Percentiles rank a stretch among this genome's conserved stretches.
These are phyloP conservation scores for Pseudoscleropodium purum DNA, from an alignment of 225 moss, liverwort and hornwort genomes.

Conservation along the genomic window DNA sequence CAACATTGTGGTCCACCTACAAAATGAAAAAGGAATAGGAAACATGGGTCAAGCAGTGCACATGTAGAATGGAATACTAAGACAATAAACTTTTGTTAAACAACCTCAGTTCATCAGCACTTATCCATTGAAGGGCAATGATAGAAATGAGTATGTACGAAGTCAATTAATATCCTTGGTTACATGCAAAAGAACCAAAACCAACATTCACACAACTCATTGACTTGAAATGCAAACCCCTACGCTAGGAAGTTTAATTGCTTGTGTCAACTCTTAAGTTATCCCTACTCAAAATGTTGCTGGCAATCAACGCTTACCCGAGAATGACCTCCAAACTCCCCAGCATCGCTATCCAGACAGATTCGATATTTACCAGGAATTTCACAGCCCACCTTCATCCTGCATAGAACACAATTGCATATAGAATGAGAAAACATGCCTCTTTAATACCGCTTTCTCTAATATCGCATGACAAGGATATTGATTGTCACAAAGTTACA, in stretches of 20 bases:
- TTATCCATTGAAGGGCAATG: background rate
- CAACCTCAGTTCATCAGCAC: background rate
- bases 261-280: background rate
- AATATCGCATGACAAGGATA: background rate
- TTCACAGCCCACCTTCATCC: conserved; percentile 93
- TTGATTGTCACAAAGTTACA: background rate
- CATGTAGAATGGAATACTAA: background rate
- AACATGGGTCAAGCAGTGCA: background rate
- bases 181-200: background rate
- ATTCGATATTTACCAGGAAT: conserved; percentile 82
- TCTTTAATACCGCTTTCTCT: background rate
- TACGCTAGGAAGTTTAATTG: background rate
- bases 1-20: conserved; percentile 72
- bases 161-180: background rate
- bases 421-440: background rate
- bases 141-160: background rate
- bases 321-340: conserved; percentile 67
- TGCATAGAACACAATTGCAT: conserved; percentile 2
- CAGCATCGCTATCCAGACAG: conserved; percentile 70
- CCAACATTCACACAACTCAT: background rate
- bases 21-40: background rate
- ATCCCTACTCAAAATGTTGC: background rate
- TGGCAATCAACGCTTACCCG: conserved; percentile 34
- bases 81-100: background rate
- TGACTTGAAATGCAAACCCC: background rate